Conservation (phyloP, 306 rosid genomes). For the Quercus variabilis region DNA sequence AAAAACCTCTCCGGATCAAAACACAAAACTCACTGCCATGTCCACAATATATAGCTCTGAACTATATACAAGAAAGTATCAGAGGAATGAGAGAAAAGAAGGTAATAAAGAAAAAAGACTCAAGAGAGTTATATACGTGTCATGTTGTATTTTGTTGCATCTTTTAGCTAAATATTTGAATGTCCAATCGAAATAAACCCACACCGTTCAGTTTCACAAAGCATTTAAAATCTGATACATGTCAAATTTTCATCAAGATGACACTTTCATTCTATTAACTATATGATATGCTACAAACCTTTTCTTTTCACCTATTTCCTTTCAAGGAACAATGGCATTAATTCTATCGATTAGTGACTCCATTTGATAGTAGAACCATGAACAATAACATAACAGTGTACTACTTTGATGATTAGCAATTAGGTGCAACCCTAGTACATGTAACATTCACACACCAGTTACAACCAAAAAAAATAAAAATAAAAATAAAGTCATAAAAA, state of each 20-base stretch:
- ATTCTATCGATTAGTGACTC: background rate
- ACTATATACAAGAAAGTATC: background rate
- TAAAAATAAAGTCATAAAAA: too few relatives aligned
- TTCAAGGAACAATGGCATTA: background rate
- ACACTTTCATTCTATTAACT: background rate
- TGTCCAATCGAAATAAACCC: background rate
- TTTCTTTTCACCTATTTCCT: background rate
- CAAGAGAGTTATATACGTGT: background rate
- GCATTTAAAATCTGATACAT: background rate
- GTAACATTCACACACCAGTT: background rate
- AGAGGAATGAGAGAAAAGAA: too few relatives aligned
- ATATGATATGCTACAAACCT: background rate
- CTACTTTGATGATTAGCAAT: background rate
- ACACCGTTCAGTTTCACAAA: background rate
- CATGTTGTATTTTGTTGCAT: background rate
- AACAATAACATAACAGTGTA: background rate
- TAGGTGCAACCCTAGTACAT: background rate
- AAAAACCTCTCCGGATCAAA: background rate
- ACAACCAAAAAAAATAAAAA: background rate
- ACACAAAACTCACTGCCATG: background rate
- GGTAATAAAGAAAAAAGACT: background rate
- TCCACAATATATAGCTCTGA: background rate
- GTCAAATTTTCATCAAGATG: background rate
- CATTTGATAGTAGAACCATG: background rate
- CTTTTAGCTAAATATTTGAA: background rate